phyloP scores from a whole-genome alignment of 2,329 filamentous ascomycete species.

The Colletotrichum echinochloae region DNA sequence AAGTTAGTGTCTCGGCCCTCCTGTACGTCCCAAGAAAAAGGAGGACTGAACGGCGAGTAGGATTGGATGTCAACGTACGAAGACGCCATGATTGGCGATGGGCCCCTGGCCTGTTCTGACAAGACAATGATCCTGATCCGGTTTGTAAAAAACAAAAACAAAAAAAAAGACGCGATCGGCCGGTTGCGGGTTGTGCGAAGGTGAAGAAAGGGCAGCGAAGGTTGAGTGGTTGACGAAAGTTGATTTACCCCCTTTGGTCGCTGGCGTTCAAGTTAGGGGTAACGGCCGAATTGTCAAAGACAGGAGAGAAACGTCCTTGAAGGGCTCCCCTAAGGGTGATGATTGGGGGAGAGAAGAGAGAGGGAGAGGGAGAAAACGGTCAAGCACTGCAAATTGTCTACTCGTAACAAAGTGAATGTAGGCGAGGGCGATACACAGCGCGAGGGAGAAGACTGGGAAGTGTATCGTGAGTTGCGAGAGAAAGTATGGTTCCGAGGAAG shows the following conservation, averaged over 20 bases:
- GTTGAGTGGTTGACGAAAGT: conserved; percentile 20
- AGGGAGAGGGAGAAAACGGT: not conserved
- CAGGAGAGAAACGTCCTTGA: conserved; percentile 24
- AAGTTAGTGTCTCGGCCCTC: conserved; percentile 39
- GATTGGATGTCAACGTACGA: conserved; percentile 36
- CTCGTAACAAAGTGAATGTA: conserved; percentile 18
- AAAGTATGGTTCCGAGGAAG: conserved; percentile 23
- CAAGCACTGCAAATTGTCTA: conserved; percentile 1
- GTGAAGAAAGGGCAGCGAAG: conserved; percentile 6
- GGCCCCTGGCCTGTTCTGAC: conserved; percentile 30
- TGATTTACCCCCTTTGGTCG: conserved; percentile 39
- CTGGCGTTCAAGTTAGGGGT: conserved; percentile 39
- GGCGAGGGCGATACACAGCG: not conserved
- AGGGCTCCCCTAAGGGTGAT: conserved; percentile 13
- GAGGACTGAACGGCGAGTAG: conserved; percentile 22
- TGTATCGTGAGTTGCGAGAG: conserved; percentile 28
- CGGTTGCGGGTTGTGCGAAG: conserved; percentile 35
- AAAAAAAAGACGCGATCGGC: conserved; percentile 23
- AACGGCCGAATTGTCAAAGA: conserved; percentile 38
- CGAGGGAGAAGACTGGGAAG: conserved; percentile 2
- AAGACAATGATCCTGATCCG: conserved; percentile 35
- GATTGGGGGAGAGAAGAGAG: not conserved
- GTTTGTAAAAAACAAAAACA: not conserved
- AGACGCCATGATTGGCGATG: conserved; percentile 42
- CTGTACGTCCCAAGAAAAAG: conserved; percentile 21